Evolutionary conservation across 768 basidiomycete genomes (phyloP), one percentile per base, ranked within the genome.

Genomic region (Tricholoma terreum): DNA sequence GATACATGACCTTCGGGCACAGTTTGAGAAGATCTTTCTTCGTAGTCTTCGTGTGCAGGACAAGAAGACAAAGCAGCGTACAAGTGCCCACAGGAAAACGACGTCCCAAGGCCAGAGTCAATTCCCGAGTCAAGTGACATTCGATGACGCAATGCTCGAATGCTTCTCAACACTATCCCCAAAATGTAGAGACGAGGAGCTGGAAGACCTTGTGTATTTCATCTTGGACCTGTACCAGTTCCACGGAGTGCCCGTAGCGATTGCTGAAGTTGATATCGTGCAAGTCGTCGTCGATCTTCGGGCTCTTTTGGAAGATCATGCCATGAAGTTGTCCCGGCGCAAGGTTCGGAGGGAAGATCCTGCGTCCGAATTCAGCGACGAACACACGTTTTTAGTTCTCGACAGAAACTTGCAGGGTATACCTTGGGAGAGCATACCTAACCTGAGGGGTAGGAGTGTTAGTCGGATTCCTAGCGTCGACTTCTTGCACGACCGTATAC

Each of bases 351-450:
- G 63, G 62, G 55, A 62, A 49, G 57, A 52, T 34, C 30, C 61
- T 42, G 59, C 64, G 19, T 27, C 45, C 8, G 27, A n/a, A 15
- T 10, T 49, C n/a, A 62, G 74, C 5, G 88, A 90, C 63, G 79
- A 84, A 40, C 96, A 98, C 66, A 71, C 86, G 34, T 96, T 98
- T 75, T 76, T 98, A 58, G 82, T 96, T 17, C 79, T 98, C 50
- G 97, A 98, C 71, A 92, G 91, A 72, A 86, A 90, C 57, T 75
- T 95, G 10, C 92, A 94, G 65, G 84, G 85, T 0, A 79, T 98
- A 55, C 95, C 97, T 2, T 98, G 96, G 96, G 97, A 98, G 72
- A 95, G 90, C 22, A 84, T 98, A 12, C 94, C 96, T 0, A 81
- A 87, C 40, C 74, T 98, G 10, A 81, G 92, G 40, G 92, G 89